Percentiles rank a stretch among this genome's conserved stretches.
phyloP scores from a whole-genome alignment of 805 yeast species.

The Spathaspora passalidarum region DNA sequence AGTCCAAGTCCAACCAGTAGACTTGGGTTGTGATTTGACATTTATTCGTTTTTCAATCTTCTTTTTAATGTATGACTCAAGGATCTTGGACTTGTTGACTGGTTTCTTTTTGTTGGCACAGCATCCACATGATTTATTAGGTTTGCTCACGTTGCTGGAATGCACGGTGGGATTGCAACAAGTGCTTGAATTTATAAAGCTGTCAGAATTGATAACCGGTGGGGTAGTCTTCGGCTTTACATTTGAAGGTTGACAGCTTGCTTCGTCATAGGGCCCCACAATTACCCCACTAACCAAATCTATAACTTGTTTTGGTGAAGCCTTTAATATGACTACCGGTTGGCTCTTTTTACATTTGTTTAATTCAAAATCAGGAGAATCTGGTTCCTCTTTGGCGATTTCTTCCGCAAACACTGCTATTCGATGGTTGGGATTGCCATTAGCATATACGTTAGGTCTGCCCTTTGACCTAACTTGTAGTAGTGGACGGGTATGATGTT shows the following conservation, averaged over 20 bases:
- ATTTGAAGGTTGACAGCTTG: conserved; percentile 9
- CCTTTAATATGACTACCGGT: conserved; percentile 33
- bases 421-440: conserved; percentile 48
- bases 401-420: conserved; percentile 58
- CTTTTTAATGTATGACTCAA: conserved; percentile 28
- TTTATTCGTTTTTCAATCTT: conserved; percentile 16
- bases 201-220: conserved; percentile 25
- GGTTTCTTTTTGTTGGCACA: conserved; percentile 22
- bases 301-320: conserved; percentile 38
- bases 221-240: conserved; percentile 12
- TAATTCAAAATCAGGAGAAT: neutral
- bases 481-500: conserved; percentile 74
- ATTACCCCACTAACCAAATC: conserved; percentile 36
- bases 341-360: conserved; percentile 9
- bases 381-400: conserved; percentile 11
- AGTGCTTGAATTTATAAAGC: conserved; percentile 31
- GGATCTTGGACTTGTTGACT: conserved; percentile 34
- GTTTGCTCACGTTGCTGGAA: conserved; percentile 15
- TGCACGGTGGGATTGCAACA: conserved; percentile 30
- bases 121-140: conserved; percentile 26
- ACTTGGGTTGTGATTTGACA: conserved; percentile 4
- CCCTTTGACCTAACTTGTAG: conserved; percentile 90
- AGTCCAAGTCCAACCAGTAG: conserved; percentile 1
- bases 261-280: conserved; percentile 35
- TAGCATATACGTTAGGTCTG: conserved; percentile 64